phyloP scores from a whole-genome alignment of 176 grass and related monocot species.

The Sorghum bicolor region DNA sequence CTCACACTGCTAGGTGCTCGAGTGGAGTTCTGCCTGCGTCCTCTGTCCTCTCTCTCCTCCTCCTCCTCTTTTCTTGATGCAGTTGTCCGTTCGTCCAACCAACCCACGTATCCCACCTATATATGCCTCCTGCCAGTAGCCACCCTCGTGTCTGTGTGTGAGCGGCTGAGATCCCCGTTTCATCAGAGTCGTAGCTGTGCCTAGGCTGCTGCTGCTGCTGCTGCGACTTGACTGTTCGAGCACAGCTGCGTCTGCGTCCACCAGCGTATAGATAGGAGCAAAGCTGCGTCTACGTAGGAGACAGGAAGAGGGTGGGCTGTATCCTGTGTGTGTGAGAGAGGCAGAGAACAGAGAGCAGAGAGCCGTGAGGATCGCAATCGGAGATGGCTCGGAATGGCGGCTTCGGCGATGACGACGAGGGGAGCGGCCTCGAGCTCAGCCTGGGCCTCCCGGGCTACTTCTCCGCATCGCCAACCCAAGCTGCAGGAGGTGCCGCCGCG shows the following conservation, averaged over 20 bases:
- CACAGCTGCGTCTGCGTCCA: not conserved
- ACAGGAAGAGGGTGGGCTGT: not conserved
- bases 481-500: slow-evolving; percentile 30
- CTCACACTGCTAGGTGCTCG: not conserved
- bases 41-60: not conserved
- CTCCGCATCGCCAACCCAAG: slow-evolving; percentile 7
- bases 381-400: slow-evolving; percentile 55
- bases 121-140: slow-evolving; percentile 13
- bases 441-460: slow-evolving; percentile 54
- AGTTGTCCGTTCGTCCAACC: not conserved
- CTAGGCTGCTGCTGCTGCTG: not conserved
- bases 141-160: not conserved
- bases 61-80: not conserved
- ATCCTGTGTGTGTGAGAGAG: not conserved
- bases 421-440: slow-evolving; percentile 65
- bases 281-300: not conserved
- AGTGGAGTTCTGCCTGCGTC: not conserved
- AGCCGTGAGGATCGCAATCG: not conserved
- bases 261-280: not conserved
- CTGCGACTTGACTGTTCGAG: not conserved
- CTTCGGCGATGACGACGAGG: slow-evolving; percentile 44
- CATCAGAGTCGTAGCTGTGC: not conserved
- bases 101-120: not conserved
- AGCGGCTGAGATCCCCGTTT: not conserved
- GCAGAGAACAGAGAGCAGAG: not conserved